phyloP scores from a whole-genome alignment of 169 alveolate species.

The Perkinsus olseni region DNA sequence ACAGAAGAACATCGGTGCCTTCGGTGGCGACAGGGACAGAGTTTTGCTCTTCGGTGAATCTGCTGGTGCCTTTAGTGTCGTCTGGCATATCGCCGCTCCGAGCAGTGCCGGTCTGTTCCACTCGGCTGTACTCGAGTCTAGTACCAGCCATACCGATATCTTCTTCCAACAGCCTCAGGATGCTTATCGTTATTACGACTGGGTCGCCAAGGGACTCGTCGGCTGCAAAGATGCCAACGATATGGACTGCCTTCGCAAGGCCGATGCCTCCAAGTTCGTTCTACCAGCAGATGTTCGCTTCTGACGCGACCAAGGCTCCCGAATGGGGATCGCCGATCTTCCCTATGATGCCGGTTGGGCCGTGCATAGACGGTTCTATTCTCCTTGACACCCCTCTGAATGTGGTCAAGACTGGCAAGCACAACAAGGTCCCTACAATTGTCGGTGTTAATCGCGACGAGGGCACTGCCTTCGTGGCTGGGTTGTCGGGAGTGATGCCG shows the following conservation, averaged over 20 bases:
- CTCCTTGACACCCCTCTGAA: neutral
- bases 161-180: neutral
- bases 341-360: conserved; percentile 1
- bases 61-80: conserved; percentile 41
- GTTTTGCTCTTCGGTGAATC: conserved; percentile 42
- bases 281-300: neutral
- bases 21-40: conserved; percentile 48
- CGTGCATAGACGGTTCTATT: neutral
- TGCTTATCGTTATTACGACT: neutral
- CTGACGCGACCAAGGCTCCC: neutral
- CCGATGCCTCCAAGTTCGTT: neutral
- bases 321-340: neutral
- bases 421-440: neutral
- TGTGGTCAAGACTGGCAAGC: neutral
- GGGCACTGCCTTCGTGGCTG: neutral
- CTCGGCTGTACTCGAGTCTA: neutral
- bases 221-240: neutral
- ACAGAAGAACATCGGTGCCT: conserved; percentile 35
- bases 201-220: neutral
- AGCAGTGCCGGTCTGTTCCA: neutral
- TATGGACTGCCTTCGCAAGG: neutral
- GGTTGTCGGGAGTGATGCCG: neutral
- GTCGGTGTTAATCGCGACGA: neutral
- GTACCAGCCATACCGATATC: neutral
- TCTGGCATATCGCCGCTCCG: conserved; percentile 16